phyloP scores from a whole-genome alignment of 306 rosid genomes.

The Delonix regia region DNA sequence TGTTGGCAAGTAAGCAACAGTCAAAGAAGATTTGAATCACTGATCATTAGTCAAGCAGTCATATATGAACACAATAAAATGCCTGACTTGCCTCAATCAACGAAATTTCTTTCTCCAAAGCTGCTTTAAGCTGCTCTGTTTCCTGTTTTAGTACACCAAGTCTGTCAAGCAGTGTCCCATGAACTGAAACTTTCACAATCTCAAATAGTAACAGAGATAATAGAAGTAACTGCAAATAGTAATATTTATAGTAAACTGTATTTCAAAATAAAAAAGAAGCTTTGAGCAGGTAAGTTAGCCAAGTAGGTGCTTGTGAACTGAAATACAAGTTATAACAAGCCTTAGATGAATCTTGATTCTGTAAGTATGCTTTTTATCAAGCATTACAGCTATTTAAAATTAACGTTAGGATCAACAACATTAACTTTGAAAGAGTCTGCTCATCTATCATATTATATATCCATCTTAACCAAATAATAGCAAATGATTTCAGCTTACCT shows the following conservation, averaged over 20 bases:
- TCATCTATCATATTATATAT: background rate
- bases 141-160: constrained; percentile 66
- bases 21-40: constrained; percentile 23
- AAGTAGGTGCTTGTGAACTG: constrained; percentile 27
- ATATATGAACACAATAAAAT: constrained; percentile 18
- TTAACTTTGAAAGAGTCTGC: constrained; percentile 18
- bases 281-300: constrained; percentile 22
- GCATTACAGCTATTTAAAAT: background rate
- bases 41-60: constrained; percentile 25
- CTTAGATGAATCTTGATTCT: constrained; percentile 19
- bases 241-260: constrained; percentile 1
- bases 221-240: constrained; percentile 17
- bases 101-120: constrained; percentile 67
- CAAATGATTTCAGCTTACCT: constrained; percentile 56
- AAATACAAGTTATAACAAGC: constrained; percentile 8
- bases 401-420: background rate
- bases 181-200: constrained; percentile 22
- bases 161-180: constrained; percentile 33
- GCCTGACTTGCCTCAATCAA: constrained; percentile 70
- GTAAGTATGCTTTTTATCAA: background rate
- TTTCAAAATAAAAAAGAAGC: constrained; percentile 24
- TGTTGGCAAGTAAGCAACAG: background rate
- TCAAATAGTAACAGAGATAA: constrained; percentile 12
- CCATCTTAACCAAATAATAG: constrained; percentile 29
- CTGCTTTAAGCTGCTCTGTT: constrained; percentile 70